Evolutionary conservation across 2,329 filamentous ascomycete genomes (phyloP).

Genomic region (Botrytis deweyae): DNA sequence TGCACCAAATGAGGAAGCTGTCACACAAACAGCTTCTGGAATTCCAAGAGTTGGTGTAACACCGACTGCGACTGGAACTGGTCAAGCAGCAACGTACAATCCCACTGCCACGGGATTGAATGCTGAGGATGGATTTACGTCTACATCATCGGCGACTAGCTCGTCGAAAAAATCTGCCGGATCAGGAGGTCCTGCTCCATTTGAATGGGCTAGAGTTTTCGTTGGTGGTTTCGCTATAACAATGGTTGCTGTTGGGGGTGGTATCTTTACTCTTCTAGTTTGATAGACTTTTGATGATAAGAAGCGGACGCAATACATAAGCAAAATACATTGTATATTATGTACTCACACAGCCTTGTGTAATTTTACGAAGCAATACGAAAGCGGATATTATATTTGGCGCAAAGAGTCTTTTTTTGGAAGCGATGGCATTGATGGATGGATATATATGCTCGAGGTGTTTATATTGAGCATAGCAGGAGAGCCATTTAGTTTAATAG

Average conservation of each 20-base stretch:
- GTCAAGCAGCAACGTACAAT: slow-evolving; percentile 32
- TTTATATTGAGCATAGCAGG: slow-evolving; percentile 1
- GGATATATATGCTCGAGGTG: neutral
- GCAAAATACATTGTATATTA: slow-evolving; percentile 8
- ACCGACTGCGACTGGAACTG: slow-evolving; percentile 25
- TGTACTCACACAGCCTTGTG: neutral
- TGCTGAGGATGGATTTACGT: slow-evolving; percentile 35
- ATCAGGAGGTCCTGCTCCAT: slow-evolving; percentile 31
- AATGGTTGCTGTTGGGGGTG: slow-evolving; percentile 34
- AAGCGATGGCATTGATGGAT: neutral
- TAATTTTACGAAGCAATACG: neutral
- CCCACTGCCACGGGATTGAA: slow-evolving; percentile 34
- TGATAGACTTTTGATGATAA: slow-evolving; percentile 1
- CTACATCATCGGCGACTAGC: slow-evolving; percentile 20
- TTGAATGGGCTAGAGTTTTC: slow-evolving; percentile 33
- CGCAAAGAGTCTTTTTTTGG: neutral
- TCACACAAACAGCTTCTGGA: slow-evolving; percentile 36
- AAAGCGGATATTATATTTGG: neutral
- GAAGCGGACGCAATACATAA: slow-evolving; percentile 3
- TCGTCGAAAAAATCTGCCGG: slow-evolving; percentile 33
- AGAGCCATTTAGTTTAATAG: neutral
- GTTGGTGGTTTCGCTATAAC: slow-evolving; percentile 28
- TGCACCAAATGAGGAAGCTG: slow-evolving; percentile 30
- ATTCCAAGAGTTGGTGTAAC: slow-evolving; percentile 29
- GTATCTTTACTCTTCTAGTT: slow-evolving; percentile 28